phyloP scores from a whole-genome alignment of 1,139 yeast species.

The Pichia sp. region DNA sequence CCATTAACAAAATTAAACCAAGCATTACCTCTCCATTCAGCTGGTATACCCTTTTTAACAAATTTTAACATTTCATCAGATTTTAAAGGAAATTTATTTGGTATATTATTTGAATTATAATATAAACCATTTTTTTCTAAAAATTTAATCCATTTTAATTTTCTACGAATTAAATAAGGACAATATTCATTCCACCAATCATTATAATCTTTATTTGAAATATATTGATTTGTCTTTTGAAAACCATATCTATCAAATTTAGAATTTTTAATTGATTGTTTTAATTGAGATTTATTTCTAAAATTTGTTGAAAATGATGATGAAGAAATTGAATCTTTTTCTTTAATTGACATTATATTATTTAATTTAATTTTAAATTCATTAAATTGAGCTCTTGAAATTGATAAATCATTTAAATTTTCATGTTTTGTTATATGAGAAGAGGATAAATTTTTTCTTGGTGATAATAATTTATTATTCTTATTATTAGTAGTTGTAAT shows the following conservation, averaged over 20 bases:
- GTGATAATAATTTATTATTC: too few species aligned
- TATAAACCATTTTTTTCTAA: conserved; percentile 64
- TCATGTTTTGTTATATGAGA: conserved; percentile 9
- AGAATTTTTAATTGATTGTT: conserved; percentile 23
- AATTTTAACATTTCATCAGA: conserved; percentile 78
- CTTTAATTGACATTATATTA: conserved; percentile 5
- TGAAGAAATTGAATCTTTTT: not conserved
- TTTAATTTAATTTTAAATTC: conserved; percentile 2
- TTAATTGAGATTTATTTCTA: conserved; percentile 3
- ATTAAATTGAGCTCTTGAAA: conserved; percentile 2
- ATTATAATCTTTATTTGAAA: conserved; percentile 55
- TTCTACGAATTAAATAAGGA: conserved; percentile 55
- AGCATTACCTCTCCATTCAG: conserved; percentile 94
- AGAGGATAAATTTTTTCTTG: conserved; percentile 1
- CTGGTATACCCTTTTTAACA: conserved; percentile 87
- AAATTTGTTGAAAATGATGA: conserved; percentile 3
- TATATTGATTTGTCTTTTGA: conserved; percentile 51
- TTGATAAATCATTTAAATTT: not conserved
- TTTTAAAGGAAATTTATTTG: conserved; percentile 68
- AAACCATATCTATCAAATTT: conserved; percentile 80
- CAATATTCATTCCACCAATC: conserved; percentile 67
- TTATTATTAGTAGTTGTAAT: too few species aligned
- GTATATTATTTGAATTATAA: conserved; percentile 13
- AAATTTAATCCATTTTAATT: conserved; percentile 66
- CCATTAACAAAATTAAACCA: conserved; percentile 99